Evolutionary conservation across 2,329 filamentous ascomycete genomes (phyloP).

Genomic region (Aplosporella prunicola): DNA sequence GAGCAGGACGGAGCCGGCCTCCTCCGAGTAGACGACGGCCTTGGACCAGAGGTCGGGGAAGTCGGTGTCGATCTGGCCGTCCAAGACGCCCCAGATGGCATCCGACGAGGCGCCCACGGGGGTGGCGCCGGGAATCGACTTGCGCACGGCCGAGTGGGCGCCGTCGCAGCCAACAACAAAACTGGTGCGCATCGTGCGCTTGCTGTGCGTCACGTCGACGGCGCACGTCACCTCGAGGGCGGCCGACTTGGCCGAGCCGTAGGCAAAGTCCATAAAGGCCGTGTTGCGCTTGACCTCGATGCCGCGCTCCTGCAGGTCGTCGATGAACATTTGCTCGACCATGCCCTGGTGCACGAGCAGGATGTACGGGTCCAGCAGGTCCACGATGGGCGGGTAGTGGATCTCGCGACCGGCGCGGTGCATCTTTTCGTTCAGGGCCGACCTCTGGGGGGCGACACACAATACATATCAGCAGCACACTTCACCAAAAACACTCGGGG

Average conservation of each 20-base stretch:
- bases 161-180: constrained; percentile 67
- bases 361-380: constrained; percentile 45
- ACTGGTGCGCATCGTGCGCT: constrained; percentile 43
- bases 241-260: constrained; percentile 25
- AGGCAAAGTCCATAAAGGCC: constrained; percentile 47
- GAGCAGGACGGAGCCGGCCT: constrained; percentile 61
- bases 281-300: constrained; percentile 55
- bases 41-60: constrained; percentile 71
- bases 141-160: constrained; percentile 60
- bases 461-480: no score
- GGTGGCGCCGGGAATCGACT: constrained; percentile 40
- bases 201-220: constrained; percentile 27
- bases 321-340: constrained; percentile 60
- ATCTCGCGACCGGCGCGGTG: constrained; percentile 55
- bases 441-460: constrained; percentile 23
- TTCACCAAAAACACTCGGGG: no score
- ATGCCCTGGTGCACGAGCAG: constrained; percentile 61
- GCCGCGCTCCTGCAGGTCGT: constrained; percentile 57
- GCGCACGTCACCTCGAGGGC: constrained; percentile 36
- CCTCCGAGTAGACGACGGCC: constrained; percentile 57
- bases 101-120: constrained; percentile 42
- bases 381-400: constrained; percentile 51
- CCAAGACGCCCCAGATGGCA: constrained; percentile 62
- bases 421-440: constrained; percentile 33
- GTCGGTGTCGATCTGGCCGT: constrained; percentile 60